These are phyloP conservation scores for Petunia secreta DNA, from an alignment of 257 asterid genomes.

Conservation along the genomic window DNA sequence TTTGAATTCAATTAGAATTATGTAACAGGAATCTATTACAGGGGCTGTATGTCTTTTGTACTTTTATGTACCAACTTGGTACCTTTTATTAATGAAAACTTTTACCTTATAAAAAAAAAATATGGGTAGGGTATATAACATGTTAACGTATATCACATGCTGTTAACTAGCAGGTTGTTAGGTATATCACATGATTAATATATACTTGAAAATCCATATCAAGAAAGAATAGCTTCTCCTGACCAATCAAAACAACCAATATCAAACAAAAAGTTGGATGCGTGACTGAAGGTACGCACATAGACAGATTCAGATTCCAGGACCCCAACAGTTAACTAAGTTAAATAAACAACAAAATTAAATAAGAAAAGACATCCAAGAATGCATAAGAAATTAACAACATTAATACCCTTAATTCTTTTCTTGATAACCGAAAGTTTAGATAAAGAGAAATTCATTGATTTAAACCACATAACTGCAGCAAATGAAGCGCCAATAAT, in stretches of 20 bases:
- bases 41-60: too few species aligned
- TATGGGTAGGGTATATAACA: too few species aligned
- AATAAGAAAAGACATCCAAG: neutral
- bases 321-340: neutral
- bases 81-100: too few species aligned
- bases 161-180: too few species aligned
- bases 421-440: neutral
- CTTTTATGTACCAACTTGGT: too few species aligned
- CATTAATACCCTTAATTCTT: neutral
- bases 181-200: neutral
- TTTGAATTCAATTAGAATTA: too few species aligned
- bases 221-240: neutral
- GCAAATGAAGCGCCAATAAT: neutral
- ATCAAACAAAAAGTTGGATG: constrained; percentile 8
- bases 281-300: neutral
- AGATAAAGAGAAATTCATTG: neutral
- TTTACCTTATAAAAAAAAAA: too few species aligned
- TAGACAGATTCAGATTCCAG: neutral
- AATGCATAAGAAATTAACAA: neutral
- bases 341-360: neutral
- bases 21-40: too few species aligned
- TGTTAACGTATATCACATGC: too few species aligned
- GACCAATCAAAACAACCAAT: neutral
- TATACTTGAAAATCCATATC: constrained; percentile 8
- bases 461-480: neutral